These are phyloP conservation scores for Ustilago vetiveriae DNA, from an alignment of 1,284 basidiomycete species.

Conservation along the genomic window DNA sequence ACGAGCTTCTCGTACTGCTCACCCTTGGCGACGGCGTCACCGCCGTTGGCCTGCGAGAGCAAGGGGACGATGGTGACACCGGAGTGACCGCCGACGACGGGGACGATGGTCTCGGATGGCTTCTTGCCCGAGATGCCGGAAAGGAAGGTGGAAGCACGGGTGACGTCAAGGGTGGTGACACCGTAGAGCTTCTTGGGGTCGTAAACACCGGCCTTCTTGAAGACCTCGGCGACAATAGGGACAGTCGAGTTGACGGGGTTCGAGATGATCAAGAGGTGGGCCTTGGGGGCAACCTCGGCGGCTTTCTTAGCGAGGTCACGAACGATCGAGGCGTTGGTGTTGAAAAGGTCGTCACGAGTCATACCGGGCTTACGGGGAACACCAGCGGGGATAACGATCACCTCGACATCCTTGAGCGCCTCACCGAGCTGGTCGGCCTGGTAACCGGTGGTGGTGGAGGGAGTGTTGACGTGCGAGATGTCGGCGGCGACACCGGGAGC, in stretches of 20 bases:
- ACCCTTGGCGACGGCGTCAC: constrained; percentile 71
- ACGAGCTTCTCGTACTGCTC: constrained; percentile 71
- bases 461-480: constrained; percentile 83
- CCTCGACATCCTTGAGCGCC: constrained; percentile 83
- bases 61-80: constrained; percentile 96
- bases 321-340: constrained; percentile 94
- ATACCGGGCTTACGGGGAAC: constrained; percentile 72
- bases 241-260: constrained; percentile 82
- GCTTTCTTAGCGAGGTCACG: constrained; percentile 91
- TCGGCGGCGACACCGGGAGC: constrained; percentile 70
- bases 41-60: constrained; percentile 86
- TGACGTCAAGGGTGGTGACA: constrained; percentile 97
- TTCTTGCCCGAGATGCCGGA: constrained; percentile 73
- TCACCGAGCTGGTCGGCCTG: constrained; percentile 78
- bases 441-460: constrained; percentile 83
- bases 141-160: constrained; percentile 92
- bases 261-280: constrained; percentile 94
- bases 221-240: constrained; percentile 91
- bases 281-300: constrained; percentile 85
- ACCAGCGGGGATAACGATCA: constrained; percentile 97
- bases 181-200: constrained; percentile 77
- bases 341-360: constrained; percentile 99
- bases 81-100: constrained; percentile 95
- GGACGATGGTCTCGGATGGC: constrained; percentile 78
- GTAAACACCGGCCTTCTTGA: constrained; percentile 92